Evolutionary conservation across 1,284 basidiomycete species (phyloP).

Genomic region (Trichosporon coremiiforme): DNA sequence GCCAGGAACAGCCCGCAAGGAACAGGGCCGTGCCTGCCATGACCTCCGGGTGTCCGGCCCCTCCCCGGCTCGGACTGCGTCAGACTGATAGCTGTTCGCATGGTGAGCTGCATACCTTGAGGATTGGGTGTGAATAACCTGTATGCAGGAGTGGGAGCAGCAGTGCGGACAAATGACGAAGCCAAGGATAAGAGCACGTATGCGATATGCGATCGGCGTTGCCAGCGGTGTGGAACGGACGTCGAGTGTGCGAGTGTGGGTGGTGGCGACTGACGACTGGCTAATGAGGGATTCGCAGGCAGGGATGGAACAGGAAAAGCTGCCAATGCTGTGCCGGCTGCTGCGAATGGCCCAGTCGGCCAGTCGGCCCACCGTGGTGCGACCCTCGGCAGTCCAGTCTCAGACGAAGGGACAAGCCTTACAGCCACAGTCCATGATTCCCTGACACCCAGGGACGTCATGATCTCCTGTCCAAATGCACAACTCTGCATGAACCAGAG

Average conservation of each 20-base stretch:
- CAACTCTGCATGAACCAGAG: too few relatives aligned
- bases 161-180: not conserved
- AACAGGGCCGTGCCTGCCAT: not conserved
- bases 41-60: not conserved
- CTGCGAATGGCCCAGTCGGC: too few relatives aligned
- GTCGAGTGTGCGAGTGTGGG: not conserved
- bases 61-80: not conserved
- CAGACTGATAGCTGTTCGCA: not conserved
- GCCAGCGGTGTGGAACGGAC: too few relatives aligned
- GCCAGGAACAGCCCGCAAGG: conserved; percentile 1
- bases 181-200: not conserved
- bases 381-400: not conserved
- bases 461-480: too few relatives aligned
- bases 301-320: not conserved
- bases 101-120: too few relatives aligned
- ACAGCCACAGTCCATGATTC: not conserved
- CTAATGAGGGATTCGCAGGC: not conserved
- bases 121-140: too few relatives aligned
- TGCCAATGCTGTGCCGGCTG: not conserved
- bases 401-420: not conserved
- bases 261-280: conserved; percentile 9
- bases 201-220: not conserved
- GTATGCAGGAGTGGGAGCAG: not conserved
- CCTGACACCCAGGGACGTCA: not conserved
- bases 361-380: not conserved